A percentile compares a stretch with the other conserved stretches of the same genome.
Evolutionary conservation across 2,329 filamentous ascomycete genomes (phyloP).

Genomic region (Rhytidhysteron rufulum): DNA sequence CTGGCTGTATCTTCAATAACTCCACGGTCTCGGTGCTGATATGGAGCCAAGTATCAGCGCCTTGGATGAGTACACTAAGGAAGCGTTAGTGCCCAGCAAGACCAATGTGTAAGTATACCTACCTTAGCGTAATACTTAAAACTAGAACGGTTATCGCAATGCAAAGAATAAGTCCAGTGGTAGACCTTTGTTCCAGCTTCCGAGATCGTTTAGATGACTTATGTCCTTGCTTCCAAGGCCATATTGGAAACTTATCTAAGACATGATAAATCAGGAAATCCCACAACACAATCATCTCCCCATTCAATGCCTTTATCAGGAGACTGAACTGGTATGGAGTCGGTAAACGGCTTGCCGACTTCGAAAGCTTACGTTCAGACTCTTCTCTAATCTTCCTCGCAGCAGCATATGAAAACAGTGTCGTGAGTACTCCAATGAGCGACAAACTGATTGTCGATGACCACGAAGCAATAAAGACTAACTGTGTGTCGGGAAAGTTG

Average conservation of each 20-base stretch:
- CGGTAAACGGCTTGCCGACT: neutral
- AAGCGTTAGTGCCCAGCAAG: neutral
- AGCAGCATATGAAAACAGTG: neutral
- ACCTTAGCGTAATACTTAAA: neutral
- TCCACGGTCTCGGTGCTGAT: neutral
- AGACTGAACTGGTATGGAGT: neutral
- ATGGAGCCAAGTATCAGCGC: neutral
- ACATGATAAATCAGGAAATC: neutral
- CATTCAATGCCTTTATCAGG: neutral
- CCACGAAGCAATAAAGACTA: neutral
- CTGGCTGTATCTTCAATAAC: neutral
- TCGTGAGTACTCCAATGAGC: neutral
- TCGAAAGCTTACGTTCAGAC: neutral
- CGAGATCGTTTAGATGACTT: neutral
- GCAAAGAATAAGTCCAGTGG: neutral
- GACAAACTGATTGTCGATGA: neutral
- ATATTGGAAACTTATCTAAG: neutral
- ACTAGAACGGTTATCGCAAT: neutral
- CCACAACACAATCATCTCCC: neutral
- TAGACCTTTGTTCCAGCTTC: neutral
- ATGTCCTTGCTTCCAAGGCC: neutral
- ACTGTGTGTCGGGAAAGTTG: neutral
- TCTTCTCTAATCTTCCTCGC: neutral
- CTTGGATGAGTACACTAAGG: neutral
- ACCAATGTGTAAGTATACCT: neutral